phyloP scores from a whole-genome alignment of 2,329 filamentous ascomycete genomes.

The Proliferodiscus dingleyae region DNA sequence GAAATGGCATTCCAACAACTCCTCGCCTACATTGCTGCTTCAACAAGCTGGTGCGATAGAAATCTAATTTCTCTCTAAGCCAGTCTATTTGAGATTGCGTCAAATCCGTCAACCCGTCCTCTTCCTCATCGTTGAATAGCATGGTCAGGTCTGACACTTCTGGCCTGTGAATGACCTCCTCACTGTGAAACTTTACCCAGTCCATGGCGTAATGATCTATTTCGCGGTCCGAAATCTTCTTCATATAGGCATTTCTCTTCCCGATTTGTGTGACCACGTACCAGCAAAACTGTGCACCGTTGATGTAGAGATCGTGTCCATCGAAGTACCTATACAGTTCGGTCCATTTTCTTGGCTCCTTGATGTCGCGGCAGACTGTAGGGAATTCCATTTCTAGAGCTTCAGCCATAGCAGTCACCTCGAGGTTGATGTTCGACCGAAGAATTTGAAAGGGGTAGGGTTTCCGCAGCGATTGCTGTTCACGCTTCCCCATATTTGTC shows the following conservation, averaged over 20 bases:
- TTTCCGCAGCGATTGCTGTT: conserved; percentile 11
- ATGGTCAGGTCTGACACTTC: conserved; percentile 1
- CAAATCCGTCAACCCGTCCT: conserved; percentile 1
- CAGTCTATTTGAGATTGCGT: neutral
- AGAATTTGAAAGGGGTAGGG: conserved; percentile 6
- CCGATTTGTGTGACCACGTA: conserved; percentile 26
- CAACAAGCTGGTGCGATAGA: neutral
- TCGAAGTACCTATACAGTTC: conserved; percentile 32
- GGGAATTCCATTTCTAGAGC: conserved; percentile 15
- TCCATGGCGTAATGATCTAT: conserved; percentile 17
- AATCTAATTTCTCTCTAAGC: neutral
- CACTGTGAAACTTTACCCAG: conserved; percentile 14
- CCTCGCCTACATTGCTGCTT: neutral
- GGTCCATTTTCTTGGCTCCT: conserved; percentile 16
- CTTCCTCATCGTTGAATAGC: conserved; percentile 9
- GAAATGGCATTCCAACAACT: neutral
- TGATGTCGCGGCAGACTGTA: conserved; percentile 7
- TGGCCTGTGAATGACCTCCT: neutral
- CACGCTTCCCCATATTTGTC: conserved; percentile 10
- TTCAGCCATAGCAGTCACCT: conserved; percentile 7
- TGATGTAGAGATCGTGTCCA: conserved; percentile 27
- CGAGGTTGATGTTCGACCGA: conserved; percentile 10
- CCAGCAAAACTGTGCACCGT: conserved; percentile 28
- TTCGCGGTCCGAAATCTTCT: neutral
- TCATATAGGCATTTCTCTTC: conserved; percentile 1